Evolutionary conservation across 331 rosid genomes (phyloP).

Genomic region (Quercus tomentella): DNA sequence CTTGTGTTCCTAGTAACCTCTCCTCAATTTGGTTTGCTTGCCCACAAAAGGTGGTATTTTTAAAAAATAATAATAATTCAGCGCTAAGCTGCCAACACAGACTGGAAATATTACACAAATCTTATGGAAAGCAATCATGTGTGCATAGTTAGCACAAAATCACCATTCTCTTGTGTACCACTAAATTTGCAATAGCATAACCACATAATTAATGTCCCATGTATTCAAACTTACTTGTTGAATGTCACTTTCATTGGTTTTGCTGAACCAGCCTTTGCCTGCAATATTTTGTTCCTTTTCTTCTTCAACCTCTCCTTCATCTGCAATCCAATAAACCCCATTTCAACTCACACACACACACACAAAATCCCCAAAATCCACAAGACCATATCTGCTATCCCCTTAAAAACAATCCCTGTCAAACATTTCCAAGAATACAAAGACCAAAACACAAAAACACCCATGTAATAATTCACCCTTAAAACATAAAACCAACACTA

Average conservation of each 20-base stretch:
- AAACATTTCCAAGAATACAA: conserved; percentile 6
- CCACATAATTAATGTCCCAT: not conserved
- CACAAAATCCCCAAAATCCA: not conserved
- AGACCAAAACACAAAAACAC: not conserved
- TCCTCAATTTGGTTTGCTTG: not conserved
- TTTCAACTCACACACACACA: conserved; percentile 10
- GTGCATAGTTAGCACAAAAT: not conserved
- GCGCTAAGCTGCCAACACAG: not conserved
- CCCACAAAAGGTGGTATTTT: not conserved
- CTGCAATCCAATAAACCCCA: conserved; percentile 40
- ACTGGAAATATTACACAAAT: not conserved
- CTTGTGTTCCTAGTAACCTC: not conserved
- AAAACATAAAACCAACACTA: conserved; percentile 8
- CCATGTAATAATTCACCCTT: conserved; percentile 4
- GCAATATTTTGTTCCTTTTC: conserved; percentile 81
- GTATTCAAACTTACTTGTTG: conserved; percentile 59
- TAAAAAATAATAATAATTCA: not conserved
- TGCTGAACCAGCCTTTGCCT: conserved; percentile 80
- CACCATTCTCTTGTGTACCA: not conserved
- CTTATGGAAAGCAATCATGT: not conserved
- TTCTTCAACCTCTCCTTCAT: conserved; percentile 83
- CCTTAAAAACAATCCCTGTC: not conserved
- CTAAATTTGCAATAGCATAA: not conserved
- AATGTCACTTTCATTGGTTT: conserved; percentile 63
- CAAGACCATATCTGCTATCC: not conserved